phyloP scores from a whole-genome alignment of 352 stramenopile genomes.

The Blastocystis sp. region DNA sequence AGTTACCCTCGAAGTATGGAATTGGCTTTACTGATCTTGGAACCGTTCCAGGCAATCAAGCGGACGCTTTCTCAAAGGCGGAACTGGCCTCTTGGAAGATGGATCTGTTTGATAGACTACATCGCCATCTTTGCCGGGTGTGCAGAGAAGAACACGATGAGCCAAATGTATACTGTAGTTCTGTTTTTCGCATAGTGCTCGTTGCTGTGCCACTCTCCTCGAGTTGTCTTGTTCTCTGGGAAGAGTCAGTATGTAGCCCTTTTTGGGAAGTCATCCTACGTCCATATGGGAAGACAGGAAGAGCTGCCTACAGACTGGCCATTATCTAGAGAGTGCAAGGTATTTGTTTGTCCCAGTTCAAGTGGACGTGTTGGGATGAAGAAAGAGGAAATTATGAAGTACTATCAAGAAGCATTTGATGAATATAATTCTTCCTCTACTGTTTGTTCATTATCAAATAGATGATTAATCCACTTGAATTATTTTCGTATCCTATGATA shows the following conservation, averaged over 20 bases:
- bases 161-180: background rate
- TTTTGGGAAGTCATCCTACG: background rate
- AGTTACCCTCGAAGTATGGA: background rate
- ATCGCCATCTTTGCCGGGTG: background rate
- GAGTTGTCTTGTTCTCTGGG: constrained; percentile 7
- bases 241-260: constrained; percentile 24
- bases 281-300: background rate
- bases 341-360: constrained; percentile 60
- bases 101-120: background rate
- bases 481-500: background rate
- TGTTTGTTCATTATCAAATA: background rate
- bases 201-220: constrained; percentile 4
- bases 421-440: background rate
- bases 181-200: constrained; percentile 1
- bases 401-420: constrained; percentile 29
- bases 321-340: background rate
- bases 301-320: background rate
- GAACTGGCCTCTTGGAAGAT: background rate
- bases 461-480: background rate
- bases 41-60: constrained; percentile 30
- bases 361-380: constrained; percentile 60
- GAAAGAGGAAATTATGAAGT: constrained; percentile 41
- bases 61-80: background rate
- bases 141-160: constrained; percentile 27
- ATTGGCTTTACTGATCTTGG: constrained; percentile 50